Conservation (phyloP, 306 rosid genomes). For the Dicorynia guianensis region DNA sequence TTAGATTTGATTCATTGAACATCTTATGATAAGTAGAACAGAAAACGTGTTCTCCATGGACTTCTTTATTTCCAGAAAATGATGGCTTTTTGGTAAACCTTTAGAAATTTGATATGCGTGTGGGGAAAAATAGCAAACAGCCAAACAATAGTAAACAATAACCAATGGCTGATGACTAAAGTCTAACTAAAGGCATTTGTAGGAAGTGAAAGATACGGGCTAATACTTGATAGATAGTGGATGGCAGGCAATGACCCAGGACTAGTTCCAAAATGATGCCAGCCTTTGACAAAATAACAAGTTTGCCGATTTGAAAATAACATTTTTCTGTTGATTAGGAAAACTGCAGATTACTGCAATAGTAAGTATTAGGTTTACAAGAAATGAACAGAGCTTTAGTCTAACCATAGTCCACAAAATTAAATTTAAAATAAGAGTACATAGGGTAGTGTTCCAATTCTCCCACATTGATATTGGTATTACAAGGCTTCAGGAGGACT, state of each 20-base stretch:
- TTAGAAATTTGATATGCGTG: not conserved
- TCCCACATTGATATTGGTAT: not conserved
- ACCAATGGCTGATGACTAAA: not conserved
- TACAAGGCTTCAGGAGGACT: too few species aligned
- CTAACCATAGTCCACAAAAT: not conserved
- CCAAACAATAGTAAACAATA: not conserved
- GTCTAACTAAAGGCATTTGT: conserved; percentile 3
- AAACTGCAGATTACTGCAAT: not conserved
- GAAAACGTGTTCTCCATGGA: not conserved
- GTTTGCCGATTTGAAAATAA: not conserved
- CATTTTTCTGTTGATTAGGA: conserved; percentile 10
- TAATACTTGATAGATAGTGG: not conserved
- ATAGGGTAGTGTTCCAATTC: not conserved
- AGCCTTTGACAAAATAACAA: not conserved
- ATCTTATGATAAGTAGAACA: too few species aligned
- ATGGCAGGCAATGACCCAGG: not conserved
- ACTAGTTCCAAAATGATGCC: not conserved
- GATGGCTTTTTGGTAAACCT: not conserved
- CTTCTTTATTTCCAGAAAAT: not conserved
- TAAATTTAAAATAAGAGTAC: not conserved
- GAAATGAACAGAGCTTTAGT: not conserved
- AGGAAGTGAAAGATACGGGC: not conserved
- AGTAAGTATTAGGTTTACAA: not conserved
- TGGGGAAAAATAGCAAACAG: not conserved
- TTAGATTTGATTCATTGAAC: too few species aligned